Base-by-base conservation (phyloP, 208 protist species). In the Leptomonas pyrrhocoris region DNA sequence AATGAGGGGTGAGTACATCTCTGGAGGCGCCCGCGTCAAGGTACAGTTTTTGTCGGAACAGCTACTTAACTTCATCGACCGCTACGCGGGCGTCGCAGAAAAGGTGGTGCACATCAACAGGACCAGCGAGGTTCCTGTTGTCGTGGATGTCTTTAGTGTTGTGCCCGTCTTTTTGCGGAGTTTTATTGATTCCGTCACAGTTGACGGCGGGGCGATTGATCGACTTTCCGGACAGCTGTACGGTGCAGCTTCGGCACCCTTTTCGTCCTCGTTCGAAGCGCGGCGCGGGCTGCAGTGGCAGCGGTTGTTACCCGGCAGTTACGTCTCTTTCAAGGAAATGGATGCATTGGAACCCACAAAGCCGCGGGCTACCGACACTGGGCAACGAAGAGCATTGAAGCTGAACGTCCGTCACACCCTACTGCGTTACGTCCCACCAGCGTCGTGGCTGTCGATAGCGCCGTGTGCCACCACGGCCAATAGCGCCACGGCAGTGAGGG, bases 341-440 rank as follows among this genome's bases (percentile, higher is more conserved):
- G n/a, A n/a, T n/a, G 9, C 15, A 43, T 43, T 43, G 18, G 46
- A 23, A n/a, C n/a, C n/a, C n/a, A n/a, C n/a, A n/a, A n/a, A n/a
- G n/a, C n/a, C n/a, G n/a, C n/a, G n/a, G n/a, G n/a, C n/a, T n/a
- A n/a, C n/a, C n/a, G n/a, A n/a, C n/a, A n/a, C 11, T 51, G 46
- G n/a, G 11, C 8, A 6, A 25, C 11, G 46, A 23, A 31, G 49
- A 31, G 25, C 16, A 16, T 34, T 36, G 53, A 40, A 23, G 53
- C 8, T 36, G 31, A 11, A 21, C n/a, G 31, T 42, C 6, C 7
- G 40, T 11, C 53, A 8, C 30, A 58, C 30, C 0, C 30, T 58
- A 15, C 53, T 58, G 30, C 53, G 53, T 6, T 58, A 58, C 53
- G 6, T 42, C 13, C 53, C 53, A 2, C 53, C 53, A 5, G 53